phyloP scores from a whole-genome alignment of 768 basidiomycete genomes.

The Lentinula raphanica region DNA sequence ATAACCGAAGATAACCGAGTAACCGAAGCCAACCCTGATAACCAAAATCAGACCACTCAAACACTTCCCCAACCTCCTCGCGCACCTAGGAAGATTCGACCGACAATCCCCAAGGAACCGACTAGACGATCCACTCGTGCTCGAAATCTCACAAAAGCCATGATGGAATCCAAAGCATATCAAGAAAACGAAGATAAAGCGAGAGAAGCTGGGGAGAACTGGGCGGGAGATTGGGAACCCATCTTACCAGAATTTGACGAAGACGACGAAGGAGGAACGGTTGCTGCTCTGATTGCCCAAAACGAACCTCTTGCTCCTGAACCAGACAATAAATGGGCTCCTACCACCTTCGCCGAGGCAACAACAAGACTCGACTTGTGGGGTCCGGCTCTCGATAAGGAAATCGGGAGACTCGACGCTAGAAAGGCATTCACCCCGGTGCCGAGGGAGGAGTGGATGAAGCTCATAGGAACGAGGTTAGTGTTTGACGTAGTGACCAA shows the following conservation, averaged over 20 bases:
- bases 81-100: background rate
- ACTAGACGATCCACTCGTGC: background rate
- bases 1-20: background rate
- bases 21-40: background rate
- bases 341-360: too few relatives aligned
- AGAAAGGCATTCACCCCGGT: slow-evolving; percentile 1
- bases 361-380: too few relatives aligned
- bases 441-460: background rate
- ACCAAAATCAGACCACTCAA: background rate
- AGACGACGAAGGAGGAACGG: background rate
- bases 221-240: background rate
- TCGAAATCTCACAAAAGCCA: background rate
- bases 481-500: slow-evolving; percentile 5
- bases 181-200: background rate
- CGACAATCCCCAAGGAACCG: background rate
- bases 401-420: background rate
- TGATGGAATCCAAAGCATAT: background rate
- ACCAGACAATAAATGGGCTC: too few relatives aligned
- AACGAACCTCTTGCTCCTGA: background rate
- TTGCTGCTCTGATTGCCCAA: background rate
- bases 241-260: background rate
- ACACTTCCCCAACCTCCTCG: background rate
- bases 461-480: background rate
- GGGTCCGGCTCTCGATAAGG: too few relatives aligned
- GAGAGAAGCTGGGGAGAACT: background rate